Evolutionary conservation across 2,329 filamentous ascomycete species (phyloP), one percentile per base, ranked within the genome.

Genomic region (Aspergillus candidus): DNA sequence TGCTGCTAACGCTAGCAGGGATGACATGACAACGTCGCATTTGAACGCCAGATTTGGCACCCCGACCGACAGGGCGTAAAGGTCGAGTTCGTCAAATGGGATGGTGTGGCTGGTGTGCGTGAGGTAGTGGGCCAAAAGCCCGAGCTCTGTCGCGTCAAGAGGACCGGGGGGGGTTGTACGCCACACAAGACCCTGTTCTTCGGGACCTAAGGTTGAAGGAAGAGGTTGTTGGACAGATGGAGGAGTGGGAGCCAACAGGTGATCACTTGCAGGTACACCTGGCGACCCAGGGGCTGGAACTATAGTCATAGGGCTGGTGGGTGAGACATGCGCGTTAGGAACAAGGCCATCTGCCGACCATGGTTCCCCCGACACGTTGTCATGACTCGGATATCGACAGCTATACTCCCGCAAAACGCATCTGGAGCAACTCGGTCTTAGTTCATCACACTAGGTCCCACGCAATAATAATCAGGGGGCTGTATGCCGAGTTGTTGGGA

Each of bases 41-140:
- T 56, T 52, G 37, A 71, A 66, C 0, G 70, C 71, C 0, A 73
- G 53, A 13, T 65, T 71, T 0, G 70, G 70, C 22, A 73, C 66
- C 1, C 69, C 66, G 6, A 72, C 59, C 10, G 68, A 63, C 1
- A 73, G 47, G 1, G 69, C 63, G 32, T 70, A 69, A 11, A 66
- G 55, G 36, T 72, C 70, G 1, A 65, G 57, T 1, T 57, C 38
- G 14, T 68, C 69, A 22, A 63, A 61, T 0, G 69, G 60, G 12
- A 67, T 55, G 3, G 59, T 59, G 4, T 49, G 62, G 33, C 68
- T 66, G 0, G 70, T 71, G 46, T 72, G 70, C 0, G 64, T 61
- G 32, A 72, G 57, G 35, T 70, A 73, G 47, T 73, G 69, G 17
- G 59, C 58, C 2, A 73, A 46, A 0, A 73, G 62, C 7, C 61